phyloP scores from a whole-genome alignment of 441 rosid genomes.

The Cnidoscolus chayamansa region DNA sequence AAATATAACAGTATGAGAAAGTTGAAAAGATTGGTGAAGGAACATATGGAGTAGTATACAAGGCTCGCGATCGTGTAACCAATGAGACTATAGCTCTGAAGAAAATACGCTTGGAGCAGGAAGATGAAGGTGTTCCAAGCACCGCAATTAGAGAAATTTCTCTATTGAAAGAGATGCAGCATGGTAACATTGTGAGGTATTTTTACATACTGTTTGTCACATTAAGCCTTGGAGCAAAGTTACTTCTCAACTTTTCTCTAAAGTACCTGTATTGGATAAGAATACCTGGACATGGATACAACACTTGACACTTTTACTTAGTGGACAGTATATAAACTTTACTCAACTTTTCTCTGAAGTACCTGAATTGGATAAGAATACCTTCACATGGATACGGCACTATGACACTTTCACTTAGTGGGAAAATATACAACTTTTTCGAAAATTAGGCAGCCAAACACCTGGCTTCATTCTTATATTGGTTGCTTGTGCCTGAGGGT shows the following conservation, averaged over 20 bases:
- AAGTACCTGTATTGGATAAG: background rate
- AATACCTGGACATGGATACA: background rate
- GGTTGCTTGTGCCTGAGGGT: too few relatives aligned
- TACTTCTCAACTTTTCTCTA: background rate
- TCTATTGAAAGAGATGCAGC: conserved; percentile 91
- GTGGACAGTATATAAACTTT: background rate
- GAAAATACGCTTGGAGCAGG: conserved; percentile 68
- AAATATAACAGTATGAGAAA: conserved; percentile 70
- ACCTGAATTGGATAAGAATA: background rate
- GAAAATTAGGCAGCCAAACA: background rate
- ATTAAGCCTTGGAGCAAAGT: background rate
- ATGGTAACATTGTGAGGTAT: conserved; percentile 83
- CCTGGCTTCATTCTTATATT: too few relatives aligned
- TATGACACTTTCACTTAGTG: background rate
- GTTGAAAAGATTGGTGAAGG: conserved; percentile 98
- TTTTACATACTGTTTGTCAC: conserved; percentile 18
- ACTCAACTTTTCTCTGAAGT: background rate
- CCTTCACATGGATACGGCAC: background rate
- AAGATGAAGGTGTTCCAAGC: conserved; percentile 90
- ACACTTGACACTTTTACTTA: background rate
- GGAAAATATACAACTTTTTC: background rate
- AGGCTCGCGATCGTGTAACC: conserved; percentile 82
- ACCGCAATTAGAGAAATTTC: conserved; percentile 88
- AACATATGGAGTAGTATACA: conserved; percentile 93
- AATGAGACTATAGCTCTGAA: conserved; percentile 78